These are phyloP conservation scores for Hypocrella siamensis DNA, from an alignment of 2,329 filamentous ascomycete genomes.

Conservation along the genomic window DNA sequence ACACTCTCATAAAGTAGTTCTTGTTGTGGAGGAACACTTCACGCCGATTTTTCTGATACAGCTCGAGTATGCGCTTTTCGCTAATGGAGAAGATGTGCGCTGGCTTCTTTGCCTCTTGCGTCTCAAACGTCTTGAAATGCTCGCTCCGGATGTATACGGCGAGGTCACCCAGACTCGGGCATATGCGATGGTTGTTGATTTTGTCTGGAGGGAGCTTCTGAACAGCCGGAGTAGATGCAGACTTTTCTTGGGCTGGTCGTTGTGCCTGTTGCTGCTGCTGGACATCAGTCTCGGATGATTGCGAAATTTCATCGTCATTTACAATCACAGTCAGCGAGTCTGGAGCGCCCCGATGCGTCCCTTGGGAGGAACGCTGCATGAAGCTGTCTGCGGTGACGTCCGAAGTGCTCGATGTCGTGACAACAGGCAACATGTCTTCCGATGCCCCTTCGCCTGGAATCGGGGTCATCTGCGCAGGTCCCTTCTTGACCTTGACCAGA, in stretches of 20 bases:
- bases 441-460: not conserved
- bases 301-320: constrained; percentile 22
- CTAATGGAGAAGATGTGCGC: constrained; percentile 76
- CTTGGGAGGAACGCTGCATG: not conserved
- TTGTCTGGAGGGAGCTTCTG: constrained; percentile 10
- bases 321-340: constrained; percentile 13
- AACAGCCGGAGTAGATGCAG: too few relatives aligned
- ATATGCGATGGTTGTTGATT: constrained; percentile 43
- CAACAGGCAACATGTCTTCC: not conserved
- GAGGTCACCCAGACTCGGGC: constrained; percentile 54
- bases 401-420: constrained; percentile 12
- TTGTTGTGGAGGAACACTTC: constrained; percentile 81
- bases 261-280: constrained; percentile 4
- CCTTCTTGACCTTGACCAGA: constrained; percentile 63
- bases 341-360: constrained; percentile 5
- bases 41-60: constrained; percentile 46
- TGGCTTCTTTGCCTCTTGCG: constrained; percentile 42
- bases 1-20: constrained; percentile 77
- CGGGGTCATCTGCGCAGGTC: constrained; percentile 18
- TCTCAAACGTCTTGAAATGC: constrained; percentile 58
- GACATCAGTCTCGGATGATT: constrained; percentile 28
- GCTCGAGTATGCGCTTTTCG: constrained; percentile 55
- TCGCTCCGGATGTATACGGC: constrained; percentile 81
- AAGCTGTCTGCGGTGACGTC: not conserved
- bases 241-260: too few relatives aligned